phyloP scores from a whole-genome alignment of 169 alveolate species.

The Cryptosporidium meleagridis region DNA sequence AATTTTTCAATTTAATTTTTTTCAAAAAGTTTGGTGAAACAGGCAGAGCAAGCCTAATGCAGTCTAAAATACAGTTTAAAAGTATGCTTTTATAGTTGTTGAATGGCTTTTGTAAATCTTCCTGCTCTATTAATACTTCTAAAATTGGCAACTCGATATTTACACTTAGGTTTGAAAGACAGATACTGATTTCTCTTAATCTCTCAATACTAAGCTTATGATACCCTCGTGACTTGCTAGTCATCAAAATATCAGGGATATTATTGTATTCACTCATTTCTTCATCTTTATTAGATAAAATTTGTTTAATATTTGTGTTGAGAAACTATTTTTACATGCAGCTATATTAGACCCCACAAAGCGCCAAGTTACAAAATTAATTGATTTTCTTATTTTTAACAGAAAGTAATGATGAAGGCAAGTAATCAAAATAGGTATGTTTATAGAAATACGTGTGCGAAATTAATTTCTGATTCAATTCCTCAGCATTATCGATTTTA shows the following conservation, averaged over 20 bases:
- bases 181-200: constrained; percentile 18
- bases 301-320: not conserved
- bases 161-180: constrained; percentile 14
- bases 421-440: not conserved
- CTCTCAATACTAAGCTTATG: constrained; percentile 3
- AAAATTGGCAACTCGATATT: constrained; percentile 17
- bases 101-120: not conserved
- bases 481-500: constrained; percentile 27
- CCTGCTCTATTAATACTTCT: not conserved
- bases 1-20: not conserved
- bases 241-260: constrained; percentile 25
- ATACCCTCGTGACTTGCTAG: not conserved
- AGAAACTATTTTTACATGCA: constrained; percentile 20
- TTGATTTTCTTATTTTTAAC: not conserved
- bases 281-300: not conserved
- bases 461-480: not conserved
- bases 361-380: constrained; percentile 12
- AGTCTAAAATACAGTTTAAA: constrained; percentile 26
- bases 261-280: not conserved
- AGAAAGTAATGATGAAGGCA: not conserved
- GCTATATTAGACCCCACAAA: constrained; percentile 16
- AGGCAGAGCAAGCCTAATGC: constrained; percentile 44
- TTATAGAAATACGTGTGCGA: not conserved
- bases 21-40: not conserved
- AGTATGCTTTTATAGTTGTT: constrained; percentile 5